Conservation (phyloP, 108 stramenopile species). For the Skeletonema grethae region DNA sequence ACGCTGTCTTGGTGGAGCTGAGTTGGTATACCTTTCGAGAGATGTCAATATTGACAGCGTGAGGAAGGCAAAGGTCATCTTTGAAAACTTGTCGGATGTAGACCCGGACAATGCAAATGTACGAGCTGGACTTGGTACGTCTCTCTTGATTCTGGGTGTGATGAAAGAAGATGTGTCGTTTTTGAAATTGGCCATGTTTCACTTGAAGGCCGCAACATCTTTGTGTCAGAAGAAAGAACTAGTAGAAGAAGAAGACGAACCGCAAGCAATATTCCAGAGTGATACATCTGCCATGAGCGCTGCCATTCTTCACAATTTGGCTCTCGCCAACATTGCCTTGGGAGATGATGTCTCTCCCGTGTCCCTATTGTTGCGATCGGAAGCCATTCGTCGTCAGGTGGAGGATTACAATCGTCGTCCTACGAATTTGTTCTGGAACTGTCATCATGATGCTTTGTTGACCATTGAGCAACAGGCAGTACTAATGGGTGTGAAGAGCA, state of each 20-base stretch:
- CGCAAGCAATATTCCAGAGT: constrained; percentile 3
- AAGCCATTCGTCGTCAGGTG: constrained; percentile 30
- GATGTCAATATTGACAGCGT: not conserved
- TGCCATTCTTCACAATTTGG: constrained; percentile 42
- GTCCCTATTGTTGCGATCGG: constrained; percentile 24
- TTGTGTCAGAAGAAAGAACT: not conserved
- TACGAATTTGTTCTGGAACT: constrained; percentile 21
- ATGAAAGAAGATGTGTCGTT: constrained; percentile 20
- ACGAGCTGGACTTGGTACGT: constrained; percentile 37
- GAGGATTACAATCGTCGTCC: not conserved
- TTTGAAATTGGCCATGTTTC: constrained; percentile 33
- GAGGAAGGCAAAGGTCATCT: not conserved
- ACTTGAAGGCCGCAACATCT: constrained; percentile 36
- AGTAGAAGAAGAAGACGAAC: not conserved
- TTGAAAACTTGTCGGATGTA: not conserved
- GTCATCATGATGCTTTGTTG: constrained; percentile 21
- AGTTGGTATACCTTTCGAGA: not conserved
- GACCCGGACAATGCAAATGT: constrained; percentile 22
- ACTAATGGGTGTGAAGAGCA: constrained; percentile 20
- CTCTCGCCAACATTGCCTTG: constrained; percentile 25
- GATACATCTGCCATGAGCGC: constrained; percentile 17
- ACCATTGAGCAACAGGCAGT: constrained; percentile 31
- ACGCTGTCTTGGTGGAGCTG: constrained; percentile 2
- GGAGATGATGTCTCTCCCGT: constrained; percentile 30
- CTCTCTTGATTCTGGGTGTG: constrained; percentile 34